phyloP scores from a whole-genome alignment of 2,329 filamentous ascomycete species.

The Fusarium citri region DNA sequence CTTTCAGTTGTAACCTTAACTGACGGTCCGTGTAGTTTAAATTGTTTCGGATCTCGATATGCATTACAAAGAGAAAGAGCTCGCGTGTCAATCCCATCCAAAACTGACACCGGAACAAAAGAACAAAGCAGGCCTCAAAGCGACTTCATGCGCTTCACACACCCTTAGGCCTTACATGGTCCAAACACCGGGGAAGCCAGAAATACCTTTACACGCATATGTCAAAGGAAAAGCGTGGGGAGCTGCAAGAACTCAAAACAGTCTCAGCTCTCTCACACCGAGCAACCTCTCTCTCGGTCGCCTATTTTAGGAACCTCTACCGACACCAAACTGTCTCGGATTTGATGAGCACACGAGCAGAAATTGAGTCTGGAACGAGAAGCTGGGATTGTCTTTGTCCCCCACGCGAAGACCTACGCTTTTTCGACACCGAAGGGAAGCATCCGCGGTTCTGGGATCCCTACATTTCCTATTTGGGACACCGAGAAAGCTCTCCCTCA shows the following conservation, averaged over 20 bases:
- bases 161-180: slow-evolving; percentile 8
- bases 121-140: slow-evolving; percentile 13
- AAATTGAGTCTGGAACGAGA: neutral
- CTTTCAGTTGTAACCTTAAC: slow-evolving; percentile 10
- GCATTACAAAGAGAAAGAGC: slow-evolving; percentile 24
- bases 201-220: neutral
- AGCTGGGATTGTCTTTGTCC: neutral
- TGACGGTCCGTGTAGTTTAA: slow-evolving; percentile 27
- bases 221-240: slow-evolving; percentile 10
- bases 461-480: slow-evolving; percentile 34
- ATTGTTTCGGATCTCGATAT: slow-evolving; percentile 18
- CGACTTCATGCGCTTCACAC: neutral
- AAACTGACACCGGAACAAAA: slow-evolving; percentile 8
- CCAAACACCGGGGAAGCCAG: slow-evolving; percentile 2
- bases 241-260: slow-evolving; percentile 2
- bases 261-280: slow-evolving; percentile 19
- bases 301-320: slow-evolving; percentile 17
- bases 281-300: slow-evolving; percentile 27
- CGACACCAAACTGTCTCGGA: slow-evolving; percentile 22
- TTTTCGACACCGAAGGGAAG: slow-evolving; percentile 44
- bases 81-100: slow-evolving; percentile 31
- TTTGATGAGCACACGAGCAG: neutral
- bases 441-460: slow-evolving; percentile 25
- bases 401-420: slow-evolving; percentile 45
- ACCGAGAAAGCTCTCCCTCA: slow-evolving; percentile 36